Base-by-base conservation (phyloP, 345 rosid genomes). In the Salix caprea region DNA sequence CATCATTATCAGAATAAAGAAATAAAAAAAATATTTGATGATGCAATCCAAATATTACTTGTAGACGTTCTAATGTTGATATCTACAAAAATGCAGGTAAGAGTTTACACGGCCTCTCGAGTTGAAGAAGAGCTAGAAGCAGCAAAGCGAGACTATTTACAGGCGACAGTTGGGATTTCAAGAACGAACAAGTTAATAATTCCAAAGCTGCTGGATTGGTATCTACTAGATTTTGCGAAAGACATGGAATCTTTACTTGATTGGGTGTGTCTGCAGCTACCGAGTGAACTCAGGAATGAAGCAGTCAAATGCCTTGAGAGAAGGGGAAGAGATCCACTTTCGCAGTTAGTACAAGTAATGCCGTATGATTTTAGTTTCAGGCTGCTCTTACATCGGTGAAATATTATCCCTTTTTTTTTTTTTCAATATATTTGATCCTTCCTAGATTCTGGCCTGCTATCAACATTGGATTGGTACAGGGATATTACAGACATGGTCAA, bases 161-260 rank as follows among this genome's bases (percentile, higher is more conserved):
- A 87, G 76, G 98, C 99, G 71, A 84, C 95, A 16, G 83, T 92
- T 62, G 91, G 94, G 72, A 88, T 93, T 61, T 93, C 96, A 75
- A 87, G 81, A 69, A 85, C 88, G 21, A 90, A 84, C 77, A 90
- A 88, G 86, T 71, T 96, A 62, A 85, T 88, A 77, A 86, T 96
- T 40, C 99, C 97, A 5, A 93, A 90, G 89, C 86, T 92, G 72
- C 75, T 93, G 78, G 97, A 96, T 87, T 92, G 95, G 97, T 92
- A 90, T 77, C 82, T 89, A 44, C 91, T 89, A n/a, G 99, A 93
- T 84, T 90, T 93, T 74, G 95, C 94, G 0, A 92, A 96, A 77
- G 95, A 96, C 82, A 83, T 90, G 83, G 94, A 86, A 44, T 93
- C 99, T 2, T 80, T 96, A 85, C 84, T 91, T 0, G 96, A 90